Conservation (phyloP, 441 rosid species). For the Breynia disticha region DNA sequence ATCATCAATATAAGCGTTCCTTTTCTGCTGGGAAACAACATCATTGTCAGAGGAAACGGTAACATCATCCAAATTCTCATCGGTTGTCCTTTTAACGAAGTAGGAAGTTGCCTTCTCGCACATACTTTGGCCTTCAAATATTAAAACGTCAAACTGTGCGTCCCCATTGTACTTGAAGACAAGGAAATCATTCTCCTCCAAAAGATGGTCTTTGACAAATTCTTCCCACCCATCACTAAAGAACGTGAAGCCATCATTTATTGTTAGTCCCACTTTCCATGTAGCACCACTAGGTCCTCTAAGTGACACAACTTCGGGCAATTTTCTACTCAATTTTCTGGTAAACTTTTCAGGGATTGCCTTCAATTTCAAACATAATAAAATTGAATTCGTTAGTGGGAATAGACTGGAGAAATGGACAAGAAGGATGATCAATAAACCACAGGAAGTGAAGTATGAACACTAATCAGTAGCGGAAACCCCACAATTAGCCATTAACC, state of each 20-base stretch:
- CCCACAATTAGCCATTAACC: too few relatives aligned
- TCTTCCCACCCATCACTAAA: conserved; percentile 52
- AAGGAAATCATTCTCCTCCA: conserved; percentile 52
- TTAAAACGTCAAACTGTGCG: conserved; percentile 53
- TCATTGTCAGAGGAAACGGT: conserved; percentile 11
- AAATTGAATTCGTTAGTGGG: not conserved
- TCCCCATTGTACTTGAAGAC: conserved; percentile 55
- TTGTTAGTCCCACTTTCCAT: conserved; percentile 40
- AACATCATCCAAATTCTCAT: conserved; percentile 22
- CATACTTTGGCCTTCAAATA: conserved; percentile 39
- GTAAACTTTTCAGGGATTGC: conserved; percentile 53
- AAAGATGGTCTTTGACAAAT: conserved; percentile 42
- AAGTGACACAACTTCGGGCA: conserved; percentile 40
- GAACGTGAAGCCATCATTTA: conserved; percentile 22
- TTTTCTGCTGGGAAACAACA: conserved; percentile 19
- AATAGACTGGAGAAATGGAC: too few relatives aligned
- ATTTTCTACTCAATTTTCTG: conserved; percentile 36
- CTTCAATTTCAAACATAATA: conserved; percentile 26
- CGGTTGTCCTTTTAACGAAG: conserved; percentile 31
- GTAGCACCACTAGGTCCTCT: conserved; percentile 55
- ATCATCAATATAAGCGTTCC: conserved; percentile 8
- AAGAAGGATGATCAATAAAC: too few relatives aligned
- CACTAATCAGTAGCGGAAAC: too few relatives aligned
- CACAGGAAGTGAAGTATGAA: too few relatives aligned
- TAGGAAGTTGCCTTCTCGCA: conserved; percentile 68